A percentile compares a stretch with the other conserved stretches of the same genome.
Conservation (phyloP, 306 rosid species). For the Cajanus cajan region DNA sequence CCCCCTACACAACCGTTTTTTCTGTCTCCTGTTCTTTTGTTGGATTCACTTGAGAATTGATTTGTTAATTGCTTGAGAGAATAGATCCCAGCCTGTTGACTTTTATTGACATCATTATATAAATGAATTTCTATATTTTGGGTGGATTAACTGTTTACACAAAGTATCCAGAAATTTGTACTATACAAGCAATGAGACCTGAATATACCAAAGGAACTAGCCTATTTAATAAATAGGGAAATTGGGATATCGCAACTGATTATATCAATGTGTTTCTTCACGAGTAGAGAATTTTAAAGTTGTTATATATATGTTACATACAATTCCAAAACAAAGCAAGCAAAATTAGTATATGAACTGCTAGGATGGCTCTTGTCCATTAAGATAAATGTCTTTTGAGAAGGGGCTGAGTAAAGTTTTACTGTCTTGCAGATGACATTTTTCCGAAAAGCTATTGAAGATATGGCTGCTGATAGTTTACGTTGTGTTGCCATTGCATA, state of each 20-base stretch:
- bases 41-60: background rate
- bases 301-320: background rate
- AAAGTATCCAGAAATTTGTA: background rate
- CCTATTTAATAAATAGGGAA: background rate
- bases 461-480: constrained; percentile 78
- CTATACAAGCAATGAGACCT: background rate
- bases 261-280: background rate
- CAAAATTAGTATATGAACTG: background rate
- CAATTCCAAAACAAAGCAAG: background rate
- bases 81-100: background rate
- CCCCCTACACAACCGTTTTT: background rate
- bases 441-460: constrained; percentile 78
- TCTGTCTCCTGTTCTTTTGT: background rate
- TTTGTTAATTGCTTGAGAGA: background rate
- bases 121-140: background rate
- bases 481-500: constrained; percentile 97
- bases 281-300: background rate
- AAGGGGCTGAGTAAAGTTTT: constrained; percentile 3
- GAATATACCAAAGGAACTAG: no score
- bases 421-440: constrained; percentile 43
- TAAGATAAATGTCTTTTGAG: background rate
- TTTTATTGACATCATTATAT: background rate
- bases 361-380: background rate
- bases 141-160: background rate
- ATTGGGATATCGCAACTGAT: background rate